These are phyloP conservation scores for Meyerozyma guilliermondii DNA, from an alignment of 1,139 yeast genomes.

Conservation along the genomic window DNA sequence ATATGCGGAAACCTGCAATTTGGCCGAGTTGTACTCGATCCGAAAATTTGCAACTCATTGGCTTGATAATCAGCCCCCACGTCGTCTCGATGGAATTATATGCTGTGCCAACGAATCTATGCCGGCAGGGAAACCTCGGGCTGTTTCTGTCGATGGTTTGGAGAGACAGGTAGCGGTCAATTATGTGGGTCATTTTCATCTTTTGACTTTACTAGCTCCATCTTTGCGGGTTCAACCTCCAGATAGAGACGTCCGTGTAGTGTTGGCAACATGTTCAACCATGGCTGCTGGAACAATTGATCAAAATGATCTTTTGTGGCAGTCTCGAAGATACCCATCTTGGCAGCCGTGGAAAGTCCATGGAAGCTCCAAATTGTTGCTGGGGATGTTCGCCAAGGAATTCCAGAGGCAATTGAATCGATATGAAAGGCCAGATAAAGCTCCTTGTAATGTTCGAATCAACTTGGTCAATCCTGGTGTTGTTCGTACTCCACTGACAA, in stretches of 20 bases:
- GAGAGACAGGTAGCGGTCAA: constrained; percentile 83
- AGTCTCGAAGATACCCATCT: constrained; percentile 53
- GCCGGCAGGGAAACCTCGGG: constrained; percentile 61
- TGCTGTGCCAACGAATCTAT: constrained; percentile 83
- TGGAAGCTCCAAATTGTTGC: constrained; percentile 75
- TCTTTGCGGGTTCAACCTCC: constrained; percentile 85
- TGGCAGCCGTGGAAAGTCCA: constrained; percentile 68
- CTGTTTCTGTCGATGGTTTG: constrained; percentile 71
- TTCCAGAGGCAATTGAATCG: constrained; percentile 58
- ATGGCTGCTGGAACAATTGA: constrained; percentile 70
- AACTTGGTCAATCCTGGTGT: constrained; percentile 86
- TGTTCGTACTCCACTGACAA: constrained; percentile 81
- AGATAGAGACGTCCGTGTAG: constrained; percentile 83
- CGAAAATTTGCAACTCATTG: constrained; percentile 90
- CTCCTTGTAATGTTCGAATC: constrained; percentile 67
- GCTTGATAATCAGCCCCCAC: constrained; percentile 87
- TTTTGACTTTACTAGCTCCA: constrained; percentile 74
- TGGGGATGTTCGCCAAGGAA: constrained; percentile 70
- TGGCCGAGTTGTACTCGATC: constrained; percentile 68
- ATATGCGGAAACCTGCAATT: constrained; percentile 85
- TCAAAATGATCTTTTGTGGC: constrained; percentile 64
- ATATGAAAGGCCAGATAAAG: constrained; percentile 60
- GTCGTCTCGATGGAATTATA: constrained; percentile 82
- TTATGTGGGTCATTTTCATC: constrained; percentile 75
- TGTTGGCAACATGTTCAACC: constrained; percentile 70